Evolutionary conservation across 1,284 basidiomycete genomes (phyloP), one percentile per base, ranked within the genome.

Genomic region (Boletellus deceptivus): DNA sequence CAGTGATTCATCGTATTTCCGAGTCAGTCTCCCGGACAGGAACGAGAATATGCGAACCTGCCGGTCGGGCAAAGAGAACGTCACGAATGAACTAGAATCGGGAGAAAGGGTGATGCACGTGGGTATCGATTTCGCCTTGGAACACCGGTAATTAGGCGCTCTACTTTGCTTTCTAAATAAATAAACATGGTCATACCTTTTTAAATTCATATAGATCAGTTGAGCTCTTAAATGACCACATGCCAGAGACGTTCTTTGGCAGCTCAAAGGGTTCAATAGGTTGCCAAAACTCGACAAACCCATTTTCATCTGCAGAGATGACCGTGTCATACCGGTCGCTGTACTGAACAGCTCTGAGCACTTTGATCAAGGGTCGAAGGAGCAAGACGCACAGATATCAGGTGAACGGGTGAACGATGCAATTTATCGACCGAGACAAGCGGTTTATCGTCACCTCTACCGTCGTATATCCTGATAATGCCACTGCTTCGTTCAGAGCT

Each of bases 121-220:
- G 1, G 96, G 93, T 11, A 84, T 86, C 4, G 92, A 91, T 75
- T 93, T 96, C 36, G 91, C 84, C 93, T 96, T 62, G 1, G 29
- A 20, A 18, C 40, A 38, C 50, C 24, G 31, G 46, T 29, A 36
- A 27, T 40, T 20, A 8, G 33, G 29, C 34, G 11, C 29, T 16
- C 14, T 14, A 27, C 29, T 3, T 10, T 41, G 43, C 14, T 34
- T 38, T 29, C 17, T 10, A 25, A 16, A 27, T 10, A 25, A 16
- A 27, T 5, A 27, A 38, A 50, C 20, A n/a, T 24, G 2, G 4
- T 51, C 72, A 14, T 50, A 89, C 92, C 81, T 98, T 99, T 75
- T 98, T 98, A 74, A 99, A 99, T 58, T 98, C 95, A 70, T 98
- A 99, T 29, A 99, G 72, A 64, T 98, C 94, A 0, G 97, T 99